Conservation (phyloP, 2,329 filamentous ascomycete genomes). For the Xylaria sp. region DNA sequence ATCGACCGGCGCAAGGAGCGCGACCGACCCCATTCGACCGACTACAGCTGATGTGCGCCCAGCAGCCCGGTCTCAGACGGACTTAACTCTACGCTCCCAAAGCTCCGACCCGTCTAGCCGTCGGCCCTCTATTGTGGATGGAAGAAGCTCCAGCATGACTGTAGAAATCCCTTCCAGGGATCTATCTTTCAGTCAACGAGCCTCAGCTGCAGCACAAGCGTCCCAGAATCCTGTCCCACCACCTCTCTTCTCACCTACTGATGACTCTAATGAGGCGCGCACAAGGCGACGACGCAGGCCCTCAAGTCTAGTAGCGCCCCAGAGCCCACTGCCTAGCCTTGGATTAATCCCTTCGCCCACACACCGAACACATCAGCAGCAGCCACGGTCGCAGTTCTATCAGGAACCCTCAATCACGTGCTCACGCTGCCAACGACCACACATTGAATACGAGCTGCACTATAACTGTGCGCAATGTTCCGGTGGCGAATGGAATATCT, state of each 20-base stretch:
- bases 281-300: constrained; percentile 51
- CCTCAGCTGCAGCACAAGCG: constrained; percentile 40
- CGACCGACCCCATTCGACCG: constrained; percentile 60
- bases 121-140: constrained; percentile 57
- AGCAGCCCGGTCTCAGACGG: constrained; percentile 72
- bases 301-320: constrained; percentile 54
- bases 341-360: constrained; percentile 49
- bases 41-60: constrained; percentile 59
- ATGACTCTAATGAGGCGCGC: constrained; percentile 39
- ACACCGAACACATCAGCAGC: constrained; percentile 51
- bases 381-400: constrained; percentile 63
- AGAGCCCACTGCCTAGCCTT: constrained; percentile 48
- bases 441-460: constrained; percentile 88
- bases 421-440: constrained; percentile 72
- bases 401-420: constrained; percentile 80
- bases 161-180: constrained; percentile 45
- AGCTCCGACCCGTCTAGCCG: constrained; percentile 52
- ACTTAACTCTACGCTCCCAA: constrained; percentile 63
- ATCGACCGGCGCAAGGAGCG: constrained; percentile 65
- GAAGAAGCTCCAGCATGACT: constrained; percentile 55
- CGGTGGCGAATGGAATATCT: constrained; percentile 80
- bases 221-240: constrained; percentile 34
- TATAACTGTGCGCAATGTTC: constrained; percentile 82
- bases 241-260: constrained; percentile 34
- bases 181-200: constrained; percentile 54